Percentiles rank a stretch among this genome's conserved stretches.
Evolutionary conservation across 2,329 filamentous ascomycete genomes (phyloP).

Genomic region (Hypoxylon sp.): DNA sequence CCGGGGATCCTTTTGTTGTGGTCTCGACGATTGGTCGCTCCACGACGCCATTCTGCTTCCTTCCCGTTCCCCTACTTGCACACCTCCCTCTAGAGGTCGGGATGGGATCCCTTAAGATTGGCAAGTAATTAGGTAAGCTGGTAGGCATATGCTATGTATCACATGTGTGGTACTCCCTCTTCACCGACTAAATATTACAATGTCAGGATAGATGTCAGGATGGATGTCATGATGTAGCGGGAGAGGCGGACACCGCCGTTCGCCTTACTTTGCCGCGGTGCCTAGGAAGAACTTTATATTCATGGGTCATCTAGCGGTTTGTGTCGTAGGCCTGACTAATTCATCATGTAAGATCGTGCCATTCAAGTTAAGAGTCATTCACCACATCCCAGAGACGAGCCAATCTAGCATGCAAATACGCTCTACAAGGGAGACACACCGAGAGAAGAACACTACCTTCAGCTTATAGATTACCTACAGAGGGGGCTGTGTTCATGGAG

Average conservation of each 20-base stretch:
- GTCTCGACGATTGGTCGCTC: background rate
- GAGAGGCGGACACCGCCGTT: background rate
- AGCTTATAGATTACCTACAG: background rate
- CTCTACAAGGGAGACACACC: background rate
- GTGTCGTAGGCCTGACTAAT: background rate
- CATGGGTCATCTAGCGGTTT: background rate
- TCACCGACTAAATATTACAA: too few relatives aligned
- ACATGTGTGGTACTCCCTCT: too few relatives aligned
- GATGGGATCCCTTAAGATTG: background rate
- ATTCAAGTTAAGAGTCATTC: background rate
- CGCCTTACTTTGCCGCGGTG: background rate
- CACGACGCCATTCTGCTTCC: slow-evolving; percentile 2
- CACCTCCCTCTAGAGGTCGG: background rate
- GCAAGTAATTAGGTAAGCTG: too few relatives aligned
- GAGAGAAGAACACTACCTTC: background rate
- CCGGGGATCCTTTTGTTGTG: background rate
- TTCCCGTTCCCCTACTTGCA: background rate
- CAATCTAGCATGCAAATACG: too few relatives aligned
- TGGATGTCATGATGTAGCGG: background rate
- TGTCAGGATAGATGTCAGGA: too few relatives aligned
- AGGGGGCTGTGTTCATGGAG: background rate
- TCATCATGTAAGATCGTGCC: background rate
- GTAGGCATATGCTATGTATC: too few relatives aligned
- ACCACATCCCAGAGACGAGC: too few relatives aligned
- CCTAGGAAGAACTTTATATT: background rate